Evolutionary conservation across 805 yeast genomes (phyloP), one percentile per base, ranked within the genome.

Genomic region (Barnettozyma salicaria): DNA sequence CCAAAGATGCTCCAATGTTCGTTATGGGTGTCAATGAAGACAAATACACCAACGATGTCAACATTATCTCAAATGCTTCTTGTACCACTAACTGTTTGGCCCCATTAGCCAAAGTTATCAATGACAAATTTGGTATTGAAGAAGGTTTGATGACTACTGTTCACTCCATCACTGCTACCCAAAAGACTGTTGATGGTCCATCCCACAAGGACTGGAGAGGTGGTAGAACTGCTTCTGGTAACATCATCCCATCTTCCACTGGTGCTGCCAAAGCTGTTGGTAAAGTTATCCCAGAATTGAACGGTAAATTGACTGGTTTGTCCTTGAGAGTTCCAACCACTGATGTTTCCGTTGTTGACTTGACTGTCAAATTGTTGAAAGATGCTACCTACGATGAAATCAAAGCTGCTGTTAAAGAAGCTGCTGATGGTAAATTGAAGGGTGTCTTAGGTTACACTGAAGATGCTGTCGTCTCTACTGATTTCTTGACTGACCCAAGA

Each of bases 181-280:
- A 78, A 64, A 77, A 77, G 70, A 76, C 82, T 46, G 84, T 78
- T 53, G 84, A 78, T 60, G 83, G 83, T 68, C 80, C 83, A 60
- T 77, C 84, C 61, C 80, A 75, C 69, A 78, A 78, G 68, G 84
- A 77, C 69, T 77, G 84, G 84, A 76, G 84, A 74, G 83, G 83
- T 68, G 84, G 83, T 63, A 73, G 84, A 70, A 75, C 83, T 54
- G 84, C 84, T 58, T 74, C 81, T 45, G 82, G 78, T 58, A 77
- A 78, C 76, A 77, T 78, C 60, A 78, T 78, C 56, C 84, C 84
- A 64, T 77, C 83, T 40, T 75, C 83, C 50, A 78, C 84, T 39
- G 84, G 84, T 72, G 84, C 84, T 52, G 84, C 84, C 47, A 78
- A 78, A 72, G 82, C 82, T 52, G 84, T 78, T 53, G 83, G 82